A percentile compares a stretch with the other conserved stretches of the same genome.
phyloP scores from a whole-genome alignment of 2,329 filamentous ascomycete genomes.

The Colletotrichum sp. region DNA sequence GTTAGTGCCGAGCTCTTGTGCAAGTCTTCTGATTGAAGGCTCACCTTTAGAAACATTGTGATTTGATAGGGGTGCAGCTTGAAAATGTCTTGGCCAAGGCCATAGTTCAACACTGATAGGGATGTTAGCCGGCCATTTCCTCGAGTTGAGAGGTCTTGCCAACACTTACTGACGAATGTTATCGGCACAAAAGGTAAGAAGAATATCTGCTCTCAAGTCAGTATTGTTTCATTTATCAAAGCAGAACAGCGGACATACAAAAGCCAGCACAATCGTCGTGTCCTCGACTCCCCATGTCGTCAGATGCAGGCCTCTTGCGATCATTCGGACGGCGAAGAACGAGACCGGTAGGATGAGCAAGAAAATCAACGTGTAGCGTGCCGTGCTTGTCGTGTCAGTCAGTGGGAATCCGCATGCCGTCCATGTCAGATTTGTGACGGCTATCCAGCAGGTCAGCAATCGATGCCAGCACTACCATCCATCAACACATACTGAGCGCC shows the following conservation, averaged over 20 bases:
- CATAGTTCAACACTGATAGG: not conserved
- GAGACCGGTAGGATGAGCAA: not conserved
- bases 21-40: fast-evolving
- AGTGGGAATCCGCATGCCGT: not conserved
- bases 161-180: not conserved
- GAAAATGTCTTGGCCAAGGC: not conserved
- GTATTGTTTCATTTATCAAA: not conserved
- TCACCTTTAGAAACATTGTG: not conserved
- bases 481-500: not conserved
- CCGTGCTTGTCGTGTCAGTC: not conserved
- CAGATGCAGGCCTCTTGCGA: not conserved
- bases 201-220: not conserved
- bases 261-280: not conserved
- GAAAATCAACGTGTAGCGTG: not conserved
- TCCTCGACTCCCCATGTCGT: not conserved
- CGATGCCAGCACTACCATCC: not conserved
- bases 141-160: not conserved
- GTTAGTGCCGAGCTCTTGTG: not conserved
- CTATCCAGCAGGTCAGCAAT: not conserved
- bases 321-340: not conserved
- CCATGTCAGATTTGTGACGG: not conserved
- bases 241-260: not conserved
- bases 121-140: not conserved
- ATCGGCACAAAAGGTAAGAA: not conserved
- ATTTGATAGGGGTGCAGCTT: not conserved